Percentiles rank a stretch among this genome's conserved stretches.
These are phyloP conservation scores for Tritrichomonas foetus DNA, from an alignment of 208 protist species.

Conservation along the genomic window DNA sequence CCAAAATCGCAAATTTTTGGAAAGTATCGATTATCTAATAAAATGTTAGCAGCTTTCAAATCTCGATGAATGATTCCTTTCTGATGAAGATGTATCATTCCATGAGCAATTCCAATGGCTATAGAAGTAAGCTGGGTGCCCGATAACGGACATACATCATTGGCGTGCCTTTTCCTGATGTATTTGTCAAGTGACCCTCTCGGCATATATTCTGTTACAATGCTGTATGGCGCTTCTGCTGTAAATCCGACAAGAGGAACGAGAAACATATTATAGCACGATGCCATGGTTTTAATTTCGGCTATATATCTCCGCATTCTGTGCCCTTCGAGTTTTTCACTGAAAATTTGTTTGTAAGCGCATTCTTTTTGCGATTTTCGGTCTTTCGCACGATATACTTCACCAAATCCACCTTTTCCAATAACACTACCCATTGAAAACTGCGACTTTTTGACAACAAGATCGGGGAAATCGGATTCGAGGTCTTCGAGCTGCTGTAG, in stretches of 20 bases:
- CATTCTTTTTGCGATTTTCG: not conserved
- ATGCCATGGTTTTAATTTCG: slow-evolving; percentile 27
- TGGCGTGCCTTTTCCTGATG: not conserved
- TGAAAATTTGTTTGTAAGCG: not conserved
- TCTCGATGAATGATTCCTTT: slow-evolving; percentile 17
- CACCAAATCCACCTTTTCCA: slow-evolving; percentile 2
- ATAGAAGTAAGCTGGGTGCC: not conserved
- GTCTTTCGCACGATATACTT: not conserved
- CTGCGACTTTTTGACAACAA: not conserved
- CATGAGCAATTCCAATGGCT: slow-evolving; percentile 5
- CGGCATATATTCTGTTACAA: slow-evolving; percentile 20
- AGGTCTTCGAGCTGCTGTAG: too few species aligned
- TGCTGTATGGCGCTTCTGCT: not conserved
- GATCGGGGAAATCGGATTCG: not conserved
- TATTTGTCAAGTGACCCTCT: not conserved
- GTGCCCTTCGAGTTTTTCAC: not conserved
- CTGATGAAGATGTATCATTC: not conserved
- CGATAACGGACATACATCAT: not conserved
- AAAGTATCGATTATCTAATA: not conserved
- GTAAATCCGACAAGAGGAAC: slow-evolving; percentile 33
- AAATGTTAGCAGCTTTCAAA: not conserved
- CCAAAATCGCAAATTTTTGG: slow-evolving; percentile 34
- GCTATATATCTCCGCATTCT: not conserved
- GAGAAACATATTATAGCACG: not conserved
- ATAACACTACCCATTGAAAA: not conserved